phyloP scores from a whole-genome alignment of 208 protist species.

The Sergeia podlipaevii region DNA sequence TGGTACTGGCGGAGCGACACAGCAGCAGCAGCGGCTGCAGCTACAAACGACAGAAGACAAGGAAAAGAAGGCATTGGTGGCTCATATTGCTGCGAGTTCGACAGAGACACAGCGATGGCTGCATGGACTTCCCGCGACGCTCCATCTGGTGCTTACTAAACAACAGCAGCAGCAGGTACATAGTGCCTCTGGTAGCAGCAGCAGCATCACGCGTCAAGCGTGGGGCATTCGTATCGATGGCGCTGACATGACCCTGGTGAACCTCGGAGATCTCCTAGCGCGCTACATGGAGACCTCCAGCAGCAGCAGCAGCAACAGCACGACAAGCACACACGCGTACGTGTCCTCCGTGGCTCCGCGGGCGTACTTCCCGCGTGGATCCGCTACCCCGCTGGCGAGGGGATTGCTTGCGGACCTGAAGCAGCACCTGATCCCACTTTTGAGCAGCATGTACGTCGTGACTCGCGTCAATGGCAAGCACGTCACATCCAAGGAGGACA shows the following conservation, averaged over 20 bases:
- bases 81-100: too few species aligned
- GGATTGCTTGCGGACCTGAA: conserved; percentile 14
- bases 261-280: conserved; percentile 25
- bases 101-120: conserved; percentile 25
- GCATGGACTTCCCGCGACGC: conserved; percentile 17
- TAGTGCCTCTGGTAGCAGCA: conserved; percentile 5
- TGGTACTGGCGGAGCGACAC: too few species aligned
- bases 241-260: conserved; percentile 32
- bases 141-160: conserved; percentile 28
- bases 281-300: conserved; percentile 18
- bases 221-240: conserved; percentile 37
- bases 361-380: conserved; percentile 17
- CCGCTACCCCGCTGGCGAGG: neutral
- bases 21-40: too few species aligned
- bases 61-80: too few species aligned
- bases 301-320: conserved; percentile 2
- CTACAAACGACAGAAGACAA: too few species aligned
- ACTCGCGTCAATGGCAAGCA: conserved; percentile 21
- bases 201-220: conserved; percentile 2
- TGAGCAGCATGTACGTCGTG: conserved; percentile 34
- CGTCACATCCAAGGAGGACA: conserved; percentile 22
- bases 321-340: neutral
- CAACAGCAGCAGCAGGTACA: conserved; percentile 9
- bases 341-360: conserved; percentile 15
- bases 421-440: conserved; percentile 9